Evolutionary conservation across 768 basidiomycete genomes (phyloP), one percentile per base, ranked within the genome.

Genomic region (Russula sp.): DNA sequence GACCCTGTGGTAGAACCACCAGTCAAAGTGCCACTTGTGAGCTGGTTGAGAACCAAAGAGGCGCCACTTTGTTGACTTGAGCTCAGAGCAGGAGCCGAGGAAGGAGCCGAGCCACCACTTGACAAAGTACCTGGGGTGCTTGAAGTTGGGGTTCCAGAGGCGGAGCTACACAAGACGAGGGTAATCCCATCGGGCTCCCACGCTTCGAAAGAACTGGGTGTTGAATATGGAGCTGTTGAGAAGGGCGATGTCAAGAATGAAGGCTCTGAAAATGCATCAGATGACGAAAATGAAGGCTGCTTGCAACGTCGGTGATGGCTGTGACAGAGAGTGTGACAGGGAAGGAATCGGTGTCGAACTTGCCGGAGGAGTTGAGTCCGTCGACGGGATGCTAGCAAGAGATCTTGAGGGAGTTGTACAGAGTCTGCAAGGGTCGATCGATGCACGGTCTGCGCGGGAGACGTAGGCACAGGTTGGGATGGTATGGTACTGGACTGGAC

Each of bases 331-430:
- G n/a, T n/a, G n/a, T n/a, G n/a, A n/a, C n/a, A n/a, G n/a, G n/a
- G 46, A 29, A 14, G 34, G 11, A 11, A 3, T 47, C 14, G n/a
- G 22, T 11, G 59, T 45, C 7, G 35, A 20, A 22, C 3, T 25
- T 39, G 9, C 18, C 10, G 20, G 22, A 13, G 16, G 5, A 39
- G 3, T 14, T 47, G 46, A 10, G 22, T 2, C 35, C 6, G 36
- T 18, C 56, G 54, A 22, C 11, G 35, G 57, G 39, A 52, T 22
- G n/a, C 49, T 58, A n/a, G 45, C 18, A 34, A 47, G 48, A 13
- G 67, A 53, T 22, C 32, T n/a, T 20, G 55, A 25, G 32, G 13
- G 32, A 25, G 66, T 46, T 14, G 68, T 52, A 7, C 68, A 60
- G 9, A 58, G 71, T 20, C 55, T 49, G 22, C 61, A 59, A 11